phyloP scores from a whole-genome alignment of 495 filamentous ascomycete genomes.

The Pseudomonodictys pantanalensis region DNA sequence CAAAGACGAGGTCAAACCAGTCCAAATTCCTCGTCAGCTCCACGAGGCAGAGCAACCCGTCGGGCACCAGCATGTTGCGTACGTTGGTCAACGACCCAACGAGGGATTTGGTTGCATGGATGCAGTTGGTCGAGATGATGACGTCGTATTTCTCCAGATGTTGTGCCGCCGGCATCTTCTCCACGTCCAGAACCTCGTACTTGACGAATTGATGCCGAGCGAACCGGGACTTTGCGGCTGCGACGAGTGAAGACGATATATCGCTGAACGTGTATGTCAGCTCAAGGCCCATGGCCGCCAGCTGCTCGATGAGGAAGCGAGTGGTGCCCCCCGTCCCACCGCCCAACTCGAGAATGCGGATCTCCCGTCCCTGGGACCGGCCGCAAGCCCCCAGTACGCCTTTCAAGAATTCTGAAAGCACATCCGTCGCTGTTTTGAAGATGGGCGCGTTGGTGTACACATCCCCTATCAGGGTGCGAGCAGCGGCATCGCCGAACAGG shows the following conservation, averaged over 20 bases:
- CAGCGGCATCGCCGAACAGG: not conserved
- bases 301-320: not conserved
- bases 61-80: not conserved
- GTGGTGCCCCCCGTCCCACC: slow-evolving; percentile 9
- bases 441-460: slow-evolving; percentile 5
- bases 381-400: not conserved
- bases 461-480: not conserved
- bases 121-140: slow-evolving; percentile 46
- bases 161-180: slow-evolving; percentile 17
- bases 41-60: slow-evolving; percentile 1
- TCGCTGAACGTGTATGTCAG: slow-evolving; percentile 48
- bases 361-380: not conserved
- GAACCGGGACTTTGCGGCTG: slow-evolving; percentile 29
- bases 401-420: not conserved
- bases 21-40: slow-evolving; percentile 25
- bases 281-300: not conserved
- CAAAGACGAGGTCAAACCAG: slow-evolving; percentile 41
- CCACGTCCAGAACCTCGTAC: slow-evolving; percentile 2
- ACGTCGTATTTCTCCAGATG: slow-evolving; percentile 35
- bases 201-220: slow-evolving; percentile 24
- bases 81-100: not conserved
- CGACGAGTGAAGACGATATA: slow-evolving; percentile 39
- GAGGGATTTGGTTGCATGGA: slow-evolving; percentile 47
- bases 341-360: slow-evolving; percentile 4
- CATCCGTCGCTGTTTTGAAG: not conserved